These are phyloP conservation scores for Scutellaria minor DNA, from an alignment of 257 asterid species.

Conservation along the genomic window DNA sequence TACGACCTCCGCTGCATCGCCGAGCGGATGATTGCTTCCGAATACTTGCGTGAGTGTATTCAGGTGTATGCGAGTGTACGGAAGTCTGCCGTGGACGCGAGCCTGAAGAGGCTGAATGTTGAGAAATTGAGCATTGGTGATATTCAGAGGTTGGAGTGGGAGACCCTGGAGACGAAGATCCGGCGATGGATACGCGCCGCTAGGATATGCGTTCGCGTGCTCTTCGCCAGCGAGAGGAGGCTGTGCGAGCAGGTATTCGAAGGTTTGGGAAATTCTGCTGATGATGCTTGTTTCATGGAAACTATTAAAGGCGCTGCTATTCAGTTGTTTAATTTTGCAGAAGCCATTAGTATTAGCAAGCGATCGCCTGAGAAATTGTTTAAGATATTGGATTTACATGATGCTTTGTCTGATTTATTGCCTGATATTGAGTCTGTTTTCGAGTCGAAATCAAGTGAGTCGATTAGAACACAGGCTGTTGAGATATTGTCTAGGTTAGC, in stretches of 20 bases:
- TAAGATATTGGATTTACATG: slow-evolving; percentile 85
- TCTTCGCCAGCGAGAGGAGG: slow-evolving; percentile 75
- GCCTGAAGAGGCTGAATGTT: slow-evolving; percentile 58
- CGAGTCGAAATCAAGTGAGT: slow-evolving; percentile 66
- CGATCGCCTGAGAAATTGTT: slow-evolving; percentile 91
- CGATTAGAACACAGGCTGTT: slow-evolving; percentile 71
- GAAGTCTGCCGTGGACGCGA: slow-evolving; percentile 66
- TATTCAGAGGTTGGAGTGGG: slow-evolving; percentile 87
- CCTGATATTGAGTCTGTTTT: slow-evolving; percentile 79
- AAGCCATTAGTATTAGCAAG: slow-evolving; percentile 78
- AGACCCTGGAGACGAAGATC: slow-evolving; percentile 76
- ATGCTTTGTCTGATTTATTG: slow-evolving; percentile 71
- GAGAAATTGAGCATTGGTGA: slow-evolving; percentile 88
- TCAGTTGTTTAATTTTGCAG: slow-evolving; percentile 84
- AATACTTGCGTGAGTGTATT: slow-evolving; percentile 74
- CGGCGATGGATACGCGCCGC: slow-evolving; percentile 87
- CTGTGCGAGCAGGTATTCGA: slow-evolving; percentile 80
- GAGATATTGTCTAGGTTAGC: slow-evolving; percentile 83
- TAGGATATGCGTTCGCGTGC: slow-evolving; percentile 66
- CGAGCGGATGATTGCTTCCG: slow-evolving; percentile 75
- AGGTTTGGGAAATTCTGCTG: slow-evolving; percentile 58
- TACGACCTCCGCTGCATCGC: slow-evolving; percentile 83
- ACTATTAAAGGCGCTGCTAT: slow-evolving; percentile 85
- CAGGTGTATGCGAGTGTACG: slow-evolving; percentile 90
- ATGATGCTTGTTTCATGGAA: slow-evolving; percentile 78